phyloP scores from a whole-genome alignment of 2,329 filamentous ascomycete species.

The Fusarium poae region DNA sequence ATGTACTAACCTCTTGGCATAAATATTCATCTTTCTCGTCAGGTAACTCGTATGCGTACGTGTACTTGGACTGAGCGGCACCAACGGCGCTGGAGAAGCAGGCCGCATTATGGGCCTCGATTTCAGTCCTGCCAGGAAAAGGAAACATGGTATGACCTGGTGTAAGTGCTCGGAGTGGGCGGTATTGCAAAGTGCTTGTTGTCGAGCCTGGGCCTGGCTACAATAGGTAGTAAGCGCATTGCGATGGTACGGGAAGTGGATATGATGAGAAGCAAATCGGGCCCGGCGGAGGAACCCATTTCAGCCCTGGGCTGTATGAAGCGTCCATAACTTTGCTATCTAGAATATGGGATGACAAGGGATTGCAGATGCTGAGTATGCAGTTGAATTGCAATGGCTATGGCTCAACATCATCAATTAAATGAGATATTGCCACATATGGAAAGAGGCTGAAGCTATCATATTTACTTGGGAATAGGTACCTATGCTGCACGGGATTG shows the following conservation, averaged over 20 bases:
- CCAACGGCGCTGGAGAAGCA: constrained; percentile 10
- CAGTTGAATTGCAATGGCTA: constrained; percentile 16
- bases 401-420: constrained; percentile 1
- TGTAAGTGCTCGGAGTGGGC: neutral
- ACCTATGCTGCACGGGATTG: constrained; percentile 1
- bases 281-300: neutral
- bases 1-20: constrained; percentile 19
- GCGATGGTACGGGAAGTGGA: constrained; percentile 41
- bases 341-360: constrained; percentile 14
- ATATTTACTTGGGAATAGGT: neutral
- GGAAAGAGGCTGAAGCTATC: constrained; percentile 5
- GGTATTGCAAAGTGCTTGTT: constrained; percentile 3
- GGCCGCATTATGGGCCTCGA: constrained; percentile 4
- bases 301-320: constrained; percentile 14
- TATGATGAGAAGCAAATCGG: constrained; percentile 17
- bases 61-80: neutral
- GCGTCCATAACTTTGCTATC: constrained; percentile 1
- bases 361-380: constrained; percentile 27
- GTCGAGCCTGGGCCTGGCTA: neutral
- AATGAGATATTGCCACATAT: constrained; percentile 18
- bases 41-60: constrained; percentile 3
- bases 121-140: neutral
- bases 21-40: neutral
- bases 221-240: neutral
- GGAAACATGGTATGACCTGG: constrained; percentile 25